A percentile compares a stretch with the other conserved stretches of the same genome.
Evolutionary conservation across 1,284 basidiomycete genomes (phyloP).

Genomic region (Anthracocystis panici-leucophaei): DNA sequence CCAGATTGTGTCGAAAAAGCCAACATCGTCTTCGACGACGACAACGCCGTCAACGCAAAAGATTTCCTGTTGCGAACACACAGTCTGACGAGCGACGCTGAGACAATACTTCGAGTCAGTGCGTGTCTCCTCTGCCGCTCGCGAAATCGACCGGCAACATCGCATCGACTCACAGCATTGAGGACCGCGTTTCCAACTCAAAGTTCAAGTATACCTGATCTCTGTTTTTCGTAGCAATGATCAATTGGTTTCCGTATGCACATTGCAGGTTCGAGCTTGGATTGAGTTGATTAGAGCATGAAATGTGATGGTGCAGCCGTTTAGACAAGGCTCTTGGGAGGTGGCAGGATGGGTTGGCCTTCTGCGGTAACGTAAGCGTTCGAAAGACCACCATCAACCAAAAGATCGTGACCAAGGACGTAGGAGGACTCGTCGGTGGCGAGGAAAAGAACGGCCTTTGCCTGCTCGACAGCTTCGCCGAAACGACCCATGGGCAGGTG

Average conservation of each 20-base stretch:
- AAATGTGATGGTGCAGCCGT: background rate
- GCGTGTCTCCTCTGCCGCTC: too few relatives aligned
- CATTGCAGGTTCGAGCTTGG: too few relatives aligned
- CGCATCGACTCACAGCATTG: too few relatives aligned
- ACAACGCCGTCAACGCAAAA: background rate
- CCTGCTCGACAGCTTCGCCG: slow-evolving; percentile 93
- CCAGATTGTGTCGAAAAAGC: background rate
- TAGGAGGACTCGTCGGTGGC: slow-evolving; percentile 72
- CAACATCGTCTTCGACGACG: background rate
- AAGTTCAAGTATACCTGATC: too few relatives aligned
- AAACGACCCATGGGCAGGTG: slow-evolving; percentile 97
- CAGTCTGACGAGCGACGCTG: too few relatives aligned
- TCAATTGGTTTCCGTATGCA: too few relatives aligned
- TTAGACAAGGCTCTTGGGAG: slow-evolving; percentile 51
- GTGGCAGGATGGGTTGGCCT: slow-evolving; percentile 42
- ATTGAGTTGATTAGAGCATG: background rate
- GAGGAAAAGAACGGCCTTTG: slow-evolving; percentile 88
- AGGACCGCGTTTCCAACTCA: too few relatives aligned
- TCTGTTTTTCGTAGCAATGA: too few relatives aligned
- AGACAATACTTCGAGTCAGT: too few relatives aligned
- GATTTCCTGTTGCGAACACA: background rate
- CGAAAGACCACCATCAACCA: slow-evolving; percentile 48
- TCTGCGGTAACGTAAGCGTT: slow-evolving; percentile 55
- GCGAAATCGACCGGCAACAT: too few relatives aligned
- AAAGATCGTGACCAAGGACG: slow-evolving; percentile 71